A percentile compares a stretch with the other conserved stretches of the same genome.
phyloP scores from a whole-genome alignment of 371 early-diverging fungal species.

The Mortierella sp. region DNA sequence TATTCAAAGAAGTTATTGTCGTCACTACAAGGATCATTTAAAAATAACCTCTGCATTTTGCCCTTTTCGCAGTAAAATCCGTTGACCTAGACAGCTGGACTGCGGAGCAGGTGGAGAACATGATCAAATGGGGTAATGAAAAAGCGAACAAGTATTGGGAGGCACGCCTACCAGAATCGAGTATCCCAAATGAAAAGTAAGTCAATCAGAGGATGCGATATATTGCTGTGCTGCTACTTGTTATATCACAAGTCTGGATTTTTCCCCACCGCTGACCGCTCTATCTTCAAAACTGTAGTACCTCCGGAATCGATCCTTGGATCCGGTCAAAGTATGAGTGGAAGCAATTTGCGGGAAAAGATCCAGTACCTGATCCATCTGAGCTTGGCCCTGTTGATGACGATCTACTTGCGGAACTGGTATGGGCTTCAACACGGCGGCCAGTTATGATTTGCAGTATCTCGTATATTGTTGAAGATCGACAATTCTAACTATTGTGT shows the following conservation, averaged over 20 bases:
- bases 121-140: slow-evolving; percentile 88
- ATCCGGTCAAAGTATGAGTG: slow-evolving; percentile 89
- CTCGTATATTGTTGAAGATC: not conserved
- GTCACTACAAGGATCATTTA: not conserved
- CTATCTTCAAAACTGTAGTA: slow-evolving; percentile 15
- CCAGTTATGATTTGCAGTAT: not conserved
- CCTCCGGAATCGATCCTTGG: slow-evolving; percentile 81
- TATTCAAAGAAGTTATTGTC: not conserved
- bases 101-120: slow-evolving; percentile 84
- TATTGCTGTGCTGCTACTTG: too few relatives aligned
- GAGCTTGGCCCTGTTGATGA: slow-evolving; percentile 64
- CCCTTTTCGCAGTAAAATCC: slow-evolving; percentile 74
- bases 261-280: too few relatives aligned
- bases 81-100: slow-evolving; percentile 91
- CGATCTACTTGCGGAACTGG: slow-evolving; percentile 46
- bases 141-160: slow-evolving; percentile 85
- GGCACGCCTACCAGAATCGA: slow-evolving; percentile 65
- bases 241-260: too few relatives aligned
- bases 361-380: slow-evolving; percentile 80
- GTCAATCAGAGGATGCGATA: not conserved
- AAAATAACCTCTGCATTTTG: not conserved
- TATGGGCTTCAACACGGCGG: slow-evolving; percentile 10
- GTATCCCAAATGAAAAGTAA: slow-evolving; percentile 61
- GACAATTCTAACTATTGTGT: not conserved
- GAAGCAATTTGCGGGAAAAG: slow-evolving; percentile 81